Percentiles rank a stretch among this genome's conserved stretches.
phyloP scores from a whole-genome alignment of 805 yeast genomes.

The Wickerhamiella vanderwaltii region DNA sequence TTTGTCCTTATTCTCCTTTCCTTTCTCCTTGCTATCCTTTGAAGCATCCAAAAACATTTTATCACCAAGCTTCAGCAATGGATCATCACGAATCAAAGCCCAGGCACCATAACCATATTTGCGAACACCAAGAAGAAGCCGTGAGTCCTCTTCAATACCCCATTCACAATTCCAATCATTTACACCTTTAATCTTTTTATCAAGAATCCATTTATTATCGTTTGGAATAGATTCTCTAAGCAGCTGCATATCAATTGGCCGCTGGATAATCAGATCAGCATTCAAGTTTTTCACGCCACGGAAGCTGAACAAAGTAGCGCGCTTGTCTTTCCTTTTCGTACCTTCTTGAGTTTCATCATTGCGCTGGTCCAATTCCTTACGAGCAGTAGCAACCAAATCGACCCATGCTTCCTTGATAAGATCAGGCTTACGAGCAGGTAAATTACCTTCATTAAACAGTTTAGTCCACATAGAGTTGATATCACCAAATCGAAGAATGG shows the following conservation, averaged over 20 bases:
- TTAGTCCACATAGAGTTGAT: conserved; percentile 63
- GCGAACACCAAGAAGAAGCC: conserved; percentile 71
- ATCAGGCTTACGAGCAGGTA: conserved; percentile 74
- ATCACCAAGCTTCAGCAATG: conserved; percentile 71
- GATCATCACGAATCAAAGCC: conserved; percentile 91
- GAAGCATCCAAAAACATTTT: conserved; percentile 49
- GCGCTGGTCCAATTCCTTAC: conserved; percentile 43
- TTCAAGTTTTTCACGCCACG: conserved; percentile 78
- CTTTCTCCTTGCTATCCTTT: conserved; percentile 30
- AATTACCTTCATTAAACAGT: conserved; percentile 76
- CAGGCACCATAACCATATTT: conserved; percentile 96
- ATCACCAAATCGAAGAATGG: conserved; percentile 74
- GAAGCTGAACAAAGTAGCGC: conserved; percentile 80
- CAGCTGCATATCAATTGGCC: conserved; percentile 75
- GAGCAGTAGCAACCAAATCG: conserved; percentile 56
- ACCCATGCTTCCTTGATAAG: conserved; percentile 60
- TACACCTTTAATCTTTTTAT: conserved; percentile 60
- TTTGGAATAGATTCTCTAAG: conserved; percentile 43
- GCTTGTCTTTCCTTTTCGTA: conserved; percentile 63
- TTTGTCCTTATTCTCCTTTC: conserved; percentile 27
- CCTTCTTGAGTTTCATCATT: conserved; percentile 30
- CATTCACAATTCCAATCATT: conserved; percentile 87
- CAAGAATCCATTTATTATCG: conserved; percentile 50
- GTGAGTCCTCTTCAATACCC: conserved; percentile 73
- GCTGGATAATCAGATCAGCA: conserved; percentile 71